Base-by-base conservation (phyloP, 768 basidiomycete genomes). In the Russula olivacea region DNA sequence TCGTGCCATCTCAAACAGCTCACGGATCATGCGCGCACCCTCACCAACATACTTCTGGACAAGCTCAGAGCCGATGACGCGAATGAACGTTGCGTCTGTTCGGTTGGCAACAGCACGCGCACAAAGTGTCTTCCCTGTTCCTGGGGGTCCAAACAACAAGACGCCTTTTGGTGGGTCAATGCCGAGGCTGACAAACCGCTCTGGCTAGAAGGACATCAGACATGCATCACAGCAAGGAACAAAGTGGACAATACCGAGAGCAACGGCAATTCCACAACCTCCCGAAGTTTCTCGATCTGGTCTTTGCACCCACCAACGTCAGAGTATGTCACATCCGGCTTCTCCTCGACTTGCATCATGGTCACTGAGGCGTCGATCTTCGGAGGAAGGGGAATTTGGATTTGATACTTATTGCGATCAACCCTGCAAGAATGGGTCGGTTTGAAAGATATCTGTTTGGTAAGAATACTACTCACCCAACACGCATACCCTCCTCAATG, bases 21-120 rank as follows among this genome's bases (percentile, higher is more conserved):
- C 97, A 53, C 97, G 87, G 19, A 99, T 95, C 97, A 98, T 98
- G 63, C 97, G 82, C 8, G 97, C 97, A 64, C 97, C 97, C 75
- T 99, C 97, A 52, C 97, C 97, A 55, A 99, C 97, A 73, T 99
- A 99, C 74, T 99, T 99, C 76, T 99, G 97, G n/a, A 99, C 97
- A 17, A 99, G 81, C 74, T 99, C 97, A 14, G 96, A 98, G 15
- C 97, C 97, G 71, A 98, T 98, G 58, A 99, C 97, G 69, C 97
- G 91, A 72, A 99, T 99, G 73, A 99, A 99, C 0, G 97, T 98
- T 23, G 95, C 96, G 74, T 98, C 97, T 57, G 97, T 98, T 56
- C 97, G 85, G 74, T 98, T 99, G 36, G 97, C 97, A 1, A 99
- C 97, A 14, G 97, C 97, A 68, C 97, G 88, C 0, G 97, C 97